Base-by-base conservation (phyloP, 179 eudicot genomes). In the Pouteria campechiana region DNA sequence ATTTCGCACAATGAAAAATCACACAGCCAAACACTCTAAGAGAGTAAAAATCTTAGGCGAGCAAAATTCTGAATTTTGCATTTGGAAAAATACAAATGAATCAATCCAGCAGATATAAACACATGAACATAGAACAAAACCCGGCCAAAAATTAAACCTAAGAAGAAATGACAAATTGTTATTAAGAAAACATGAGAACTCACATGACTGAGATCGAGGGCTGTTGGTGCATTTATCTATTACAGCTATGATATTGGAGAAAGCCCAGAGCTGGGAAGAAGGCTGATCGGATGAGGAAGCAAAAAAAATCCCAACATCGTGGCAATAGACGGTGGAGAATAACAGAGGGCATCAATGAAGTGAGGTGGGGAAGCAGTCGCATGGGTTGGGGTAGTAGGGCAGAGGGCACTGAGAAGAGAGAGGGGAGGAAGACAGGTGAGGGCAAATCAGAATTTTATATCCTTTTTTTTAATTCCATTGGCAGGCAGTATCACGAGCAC, bases 201-300 rank as follows among this genome's bases (percentile, higher is more conserved):
- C 42, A 57, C 30, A 38, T 41, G 30, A 18, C 6, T n/a, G 57
- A n/a, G 1, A 62, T 29, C 22, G 41, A 9, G 31, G 51, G 45
- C 17, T 37, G 5, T 44, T 51, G 42, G 44, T 38, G 19, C 30
- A 12, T n/a, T 48, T 38, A 21, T 54, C 54, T 14, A 47, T 40
- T 37, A 46, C 42, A 38, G n/a, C n/a, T n/a, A 20, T 47, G 37
- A 50, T 76, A 32, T 78, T 83, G 25, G 77, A 38, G 31, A 72
- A 78, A 2, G 75, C 67, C 94, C 94, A 83, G 3, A 73, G 70
- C 18, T 83, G 82, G 14, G 97, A 72, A 35, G 44, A 72, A 21
- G 94, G 73, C 41, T 73, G 95, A 20, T 84, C 85, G 12, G 85
- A 54, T 21, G 52, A 44, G 3, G 79, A 41, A 3, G 60, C 25